These are phyloP conservation scores for Austroboletus eburneus DNA, from an alignment of 768 basidiomycete species.

Conservation along the genomic window DNA sequence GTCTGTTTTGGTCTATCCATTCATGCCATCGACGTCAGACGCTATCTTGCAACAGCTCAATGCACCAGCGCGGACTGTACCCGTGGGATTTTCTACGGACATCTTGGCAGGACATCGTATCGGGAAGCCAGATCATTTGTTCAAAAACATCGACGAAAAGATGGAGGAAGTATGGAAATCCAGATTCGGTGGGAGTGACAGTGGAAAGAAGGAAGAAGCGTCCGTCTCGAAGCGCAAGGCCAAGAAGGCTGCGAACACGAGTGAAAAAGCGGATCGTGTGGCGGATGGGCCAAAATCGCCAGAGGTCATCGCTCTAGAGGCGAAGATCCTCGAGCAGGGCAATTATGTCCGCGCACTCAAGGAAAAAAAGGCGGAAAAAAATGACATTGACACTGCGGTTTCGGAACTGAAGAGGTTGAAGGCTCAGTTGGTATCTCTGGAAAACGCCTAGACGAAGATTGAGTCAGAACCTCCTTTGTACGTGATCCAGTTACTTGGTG, in stretches of 20 bases:
- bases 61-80: constrained; percentile 79
- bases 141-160: constrained; percentile 90
- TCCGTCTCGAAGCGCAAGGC: constrained; percentile 47
- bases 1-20: constrained; percentile 83
- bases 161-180: constrained; percentile 79
- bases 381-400: constrained; percentile 42
- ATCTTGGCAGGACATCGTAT: constrained; percentile 84
- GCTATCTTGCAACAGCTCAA: constrained; percentile 84
- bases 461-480: too few relatives aligned
- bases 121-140: constrained; percentile 83
- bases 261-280: constrained; percentile 41
- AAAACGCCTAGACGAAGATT: constrained; percentile 17
- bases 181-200: constrained; percentile 70
- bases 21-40: constrained; percentile 90
- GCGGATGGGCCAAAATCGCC: constrained; percentile 60
- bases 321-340: constrained; percentile 73
- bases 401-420: constrained; percentile 65
- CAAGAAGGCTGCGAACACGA: constrained; percentile 49
- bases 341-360: constrained; percentile 70
- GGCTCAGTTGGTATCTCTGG: constrained; percentile 38
- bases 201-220: constrained; percentile 40
- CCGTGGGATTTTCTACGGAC: constrained; percentile 69
- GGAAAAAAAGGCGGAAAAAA: constrained; percentile 44
- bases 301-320: constrained; percentile 70
- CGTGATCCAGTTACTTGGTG: too few relatives aligned